Conservation (phyloP, 495 filamentous ascomycete species). For the Neurospora sp. region DNA sequence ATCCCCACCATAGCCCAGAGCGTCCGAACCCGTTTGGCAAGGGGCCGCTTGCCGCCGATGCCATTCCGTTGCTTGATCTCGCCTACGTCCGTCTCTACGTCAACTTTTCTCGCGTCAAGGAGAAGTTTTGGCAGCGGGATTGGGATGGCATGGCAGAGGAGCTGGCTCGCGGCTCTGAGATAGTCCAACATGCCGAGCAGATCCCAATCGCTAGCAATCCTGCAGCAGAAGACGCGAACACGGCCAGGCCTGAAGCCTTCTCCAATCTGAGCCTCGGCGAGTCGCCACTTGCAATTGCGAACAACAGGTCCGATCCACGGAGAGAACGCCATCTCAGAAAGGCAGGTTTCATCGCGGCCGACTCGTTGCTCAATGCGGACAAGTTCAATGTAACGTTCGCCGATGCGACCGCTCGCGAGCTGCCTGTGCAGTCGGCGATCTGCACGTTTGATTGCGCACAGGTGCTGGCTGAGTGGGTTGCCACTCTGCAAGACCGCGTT, state of each 20-base stretch:
- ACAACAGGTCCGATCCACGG: slow-evolving; percentile 25
- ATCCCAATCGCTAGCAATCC: slow-evolving; percentile 42
- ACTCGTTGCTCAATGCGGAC: slow-evolving; percentile 84
- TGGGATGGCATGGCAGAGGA: slow-evolving; percentile 91
- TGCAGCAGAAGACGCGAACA: slow-evolving; percentile 38
- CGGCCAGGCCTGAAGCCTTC: slow-evolving; percentile 16
- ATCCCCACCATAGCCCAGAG: slow-evolving; percentile 77
- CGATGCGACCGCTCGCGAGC: slow-evolving; percentile 72
- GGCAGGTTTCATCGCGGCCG: slow-evolving; percentile 89
- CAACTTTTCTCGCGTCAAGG: slow-evolving; percentile 82
- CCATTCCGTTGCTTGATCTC: slow-evolving; percentile 87
- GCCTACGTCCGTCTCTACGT: slow-evolving; percentile 92
- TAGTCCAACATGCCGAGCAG: slow-evolving; percentile 64
- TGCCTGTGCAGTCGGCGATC: slow-evolving; percentile 89
- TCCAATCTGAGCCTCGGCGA: slow-evolving; percentile 13
- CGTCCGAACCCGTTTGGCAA: slow-evolving; percentile 83
- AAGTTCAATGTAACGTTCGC: slow-evolving; percentile 80
- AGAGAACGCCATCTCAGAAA: slow-evolving; percentile 85
- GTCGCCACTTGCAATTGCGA: slow-evolving; percentile 8
- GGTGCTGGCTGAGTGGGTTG: slow-evolving; percentile 92
- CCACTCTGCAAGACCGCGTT: slow-evolving; percentile 88
- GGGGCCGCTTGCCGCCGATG: slow-evolving; percentile 84
- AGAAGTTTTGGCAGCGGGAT: slow-evolving; percentile 89
- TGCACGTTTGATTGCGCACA: slow-evolving; percentile 95
- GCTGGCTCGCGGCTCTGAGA: slow-evolving; percentile 62